phyloP scores from a whole-genome alignment of 352 stramenopile species.

The Globisporangium apiculatum region DNA sequence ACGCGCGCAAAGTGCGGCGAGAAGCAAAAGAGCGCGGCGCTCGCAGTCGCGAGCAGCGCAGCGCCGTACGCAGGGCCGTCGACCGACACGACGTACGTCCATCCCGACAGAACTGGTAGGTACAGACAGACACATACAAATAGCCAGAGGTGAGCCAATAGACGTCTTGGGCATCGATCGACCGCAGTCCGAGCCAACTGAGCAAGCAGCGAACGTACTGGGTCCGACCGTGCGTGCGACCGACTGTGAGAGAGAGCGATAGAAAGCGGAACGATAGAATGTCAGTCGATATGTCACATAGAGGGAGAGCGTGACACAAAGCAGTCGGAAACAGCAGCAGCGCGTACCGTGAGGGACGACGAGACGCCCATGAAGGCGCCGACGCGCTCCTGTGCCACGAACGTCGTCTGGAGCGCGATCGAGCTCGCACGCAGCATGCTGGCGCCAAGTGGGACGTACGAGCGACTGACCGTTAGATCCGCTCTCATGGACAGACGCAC shows the following conservation, averaged over 20 bases:
- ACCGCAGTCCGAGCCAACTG: background rate
- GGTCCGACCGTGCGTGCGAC: slow-evolving; percentile 70
- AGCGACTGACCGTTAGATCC: too few species aligned
- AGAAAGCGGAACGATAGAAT: background rate
- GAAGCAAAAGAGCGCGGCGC: slow-evolving; percentile 57
- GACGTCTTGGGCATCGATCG: background rate
- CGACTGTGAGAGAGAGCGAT: slow-evolving; percentile 24
- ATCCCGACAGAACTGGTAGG: slow-evolving; percentile 64
- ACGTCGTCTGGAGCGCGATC: slow-evolving; percentile 61
- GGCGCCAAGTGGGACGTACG: background rate
- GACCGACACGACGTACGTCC: slow-evolving; percentile 64
- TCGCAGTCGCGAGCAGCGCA: slow-evolving; percentile 48
- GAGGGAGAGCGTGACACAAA: background rate
- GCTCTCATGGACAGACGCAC: too few species aligned
- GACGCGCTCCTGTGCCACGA: slow-evolving; percentile 60
- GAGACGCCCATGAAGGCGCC: slow-evolving; percentile 78
- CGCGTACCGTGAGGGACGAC: slow-evolving; percentile 59
- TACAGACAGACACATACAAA: slow-evolving; percentile 1
- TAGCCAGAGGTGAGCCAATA: background rate
- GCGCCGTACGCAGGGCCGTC: slow-evolving; percentile 65
- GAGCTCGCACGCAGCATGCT: slow-evolving; percentile 80
- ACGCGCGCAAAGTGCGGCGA: slow-evolving; percentile 48
- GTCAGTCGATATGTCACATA: too few species aligned
- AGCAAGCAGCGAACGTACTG: slow-evolving; percentile 31
- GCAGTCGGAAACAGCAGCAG: background rate